Evolutionary conservation across 352 stramenopile species (phyloP).

Genomic region (Pythium dissotocum): DNA sequence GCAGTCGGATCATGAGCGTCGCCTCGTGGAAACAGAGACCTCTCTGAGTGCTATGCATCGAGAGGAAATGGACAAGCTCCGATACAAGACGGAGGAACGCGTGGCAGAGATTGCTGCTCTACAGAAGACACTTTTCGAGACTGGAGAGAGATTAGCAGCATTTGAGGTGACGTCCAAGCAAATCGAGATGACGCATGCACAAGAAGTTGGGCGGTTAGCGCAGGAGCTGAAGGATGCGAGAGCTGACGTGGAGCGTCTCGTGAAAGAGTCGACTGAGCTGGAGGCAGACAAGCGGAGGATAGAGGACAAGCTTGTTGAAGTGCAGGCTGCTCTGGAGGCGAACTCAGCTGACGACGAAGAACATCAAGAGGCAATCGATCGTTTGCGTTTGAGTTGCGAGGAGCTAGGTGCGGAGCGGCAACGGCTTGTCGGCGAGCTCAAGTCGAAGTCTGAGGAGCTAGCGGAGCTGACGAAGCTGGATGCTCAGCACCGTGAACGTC

Average conservation of each 20-base stretch:
- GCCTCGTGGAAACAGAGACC: slow-evolving; percentile 35
- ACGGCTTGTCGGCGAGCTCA: slow-evolving; percentile 11
- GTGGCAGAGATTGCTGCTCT: slow-evolving; percentile 44
- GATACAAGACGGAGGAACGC: slow-evolving; percentile 40
- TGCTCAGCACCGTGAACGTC: slow-evolving; percentile 1
- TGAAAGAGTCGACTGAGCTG: slow-evolving; percentile 11
- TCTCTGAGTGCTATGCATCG: slow-evolving; percentile 35
- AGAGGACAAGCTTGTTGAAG: slow-evolving; percentile 11
- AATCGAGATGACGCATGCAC: slow-evolving; percentile 34
- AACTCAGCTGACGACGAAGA: slow-evolving; percentile 18
- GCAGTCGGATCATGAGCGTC: slow-evolving; percentile 42
- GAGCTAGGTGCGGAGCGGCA: slow-evolving; percentile 8
- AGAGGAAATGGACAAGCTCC: slow-evolving; percentile 44
- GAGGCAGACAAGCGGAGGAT: slow-evolving; percentile 8
- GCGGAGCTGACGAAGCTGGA: slow-evolving; percentile 10
- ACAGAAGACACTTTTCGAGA: slow-evolving; percentile 38
- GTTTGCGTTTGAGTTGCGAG: slow-evolving; percentile 8
- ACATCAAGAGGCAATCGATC: slow-evolving; percentile 18
- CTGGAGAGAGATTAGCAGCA: slow-evolving; percentile 32
- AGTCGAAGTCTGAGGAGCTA: slow-evolving; percentile 12
- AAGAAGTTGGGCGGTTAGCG: slow-evolving; percentile 41
- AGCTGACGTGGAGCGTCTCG: slow-evolving; percentile 20
- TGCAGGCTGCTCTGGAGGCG: slow-evolving; percentile 8
- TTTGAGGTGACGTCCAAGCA: slow-evolving; percentile 46
- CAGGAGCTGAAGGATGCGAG: slow-evolving; percentile 48